Conservation (phyloP, 2,329 filamentous ascomycete genomes). For the Phyllosticta ampelicida region DNA sequence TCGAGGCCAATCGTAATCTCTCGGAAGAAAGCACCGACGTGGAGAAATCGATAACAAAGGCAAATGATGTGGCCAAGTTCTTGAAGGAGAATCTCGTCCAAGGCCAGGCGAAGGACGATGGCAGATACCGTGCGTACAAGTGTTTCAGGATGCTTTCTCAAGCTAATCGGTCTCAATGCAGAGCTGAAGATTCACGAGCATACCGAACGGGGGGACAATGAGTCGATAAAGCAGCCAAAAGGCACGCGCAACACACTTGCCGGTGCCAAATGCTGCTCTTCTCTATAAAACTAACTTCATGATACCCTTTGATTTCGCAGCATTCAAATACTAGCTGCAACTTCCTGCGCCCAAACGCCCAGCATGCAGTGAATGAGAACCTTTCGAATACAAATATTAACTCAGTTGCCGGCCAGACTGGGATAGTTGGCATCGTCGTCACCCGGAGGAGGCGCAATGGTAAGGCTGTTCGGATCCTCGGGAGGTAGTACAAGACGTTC, state of each 20-base stretch:
- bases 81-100: conserved; percentile 81
- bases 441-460: conserved; percentile 69
- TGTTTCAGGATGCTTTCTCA: conserved; percentile 8
- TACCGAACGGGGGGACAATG: conserved; percentile 88
- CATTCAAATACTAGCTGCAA: not conserved
- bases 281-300: conserved; percentile 13
- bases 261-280: conserved; percentile 29
- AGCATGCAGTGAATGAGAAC: conserved; percentile 16
- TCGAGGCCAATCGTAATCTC: conserved; percentile 56
- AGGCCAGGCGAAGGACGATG: conserved; percentile 41
- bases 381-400: no score
- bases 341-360: conserved; percentile 16
- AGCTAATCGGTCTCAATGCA: conserved; percentile 27
- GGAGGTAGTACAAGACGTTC: conserved; percentile 28
- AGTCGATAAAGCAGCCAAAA: conserved; percentile 62
- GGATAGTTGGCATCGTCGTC: conserved; percentile 74
- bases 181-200: conserved; percentile 81
- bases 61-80: conserved; percentile 70
- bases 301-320: conserved; percentile 6
- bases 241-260: conserved; percentile 26
- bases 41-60: conserved; percentile 59
- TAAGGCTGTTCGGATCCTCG: conserved; percentile 34
- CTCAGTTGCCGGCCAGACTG: conserved; percentile 69
- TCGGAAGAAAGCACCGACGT: conserved; percentile 46
- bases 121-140: conserved; percentile 49